Evolutionary conservation across 257 asterid genomes (phyloP), one percentile per base, ranked within the genome.

Genomic region (Jaltomata sinuosa): DNA sequence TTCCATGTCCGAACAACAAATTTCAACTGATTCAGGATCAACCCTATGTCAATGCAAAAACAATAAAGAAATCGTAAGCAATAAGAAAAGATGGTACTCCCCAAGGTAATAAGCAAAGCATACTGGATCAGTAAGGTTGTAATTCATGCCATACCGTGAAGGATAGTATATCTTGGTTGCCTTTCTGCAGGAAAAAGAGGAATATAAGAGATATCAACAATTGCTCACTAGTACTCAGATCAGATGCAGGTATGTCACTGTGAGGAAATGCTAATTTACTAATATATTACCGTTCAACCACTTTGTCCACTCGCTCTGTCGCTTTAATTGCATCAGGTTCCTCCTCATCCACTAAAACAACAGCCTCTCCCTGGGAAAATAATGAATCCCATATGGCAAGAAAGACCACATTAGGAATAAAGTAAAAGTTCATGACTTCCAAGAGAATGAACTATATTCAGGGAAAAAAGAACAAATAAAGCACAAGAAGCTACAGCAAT

Each of bases 321-420:
- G 36, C 84, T 57, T 88, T 91, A 49, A 52, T 83, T 74, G 79
- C 91, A 86, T 92, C 98, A 80, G 84, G 89, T 76, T 96, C 98
- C 87, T 91, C 98, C 91, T 92, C 98, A 83, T 95, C 98, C 52
- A 91, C 88, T 80, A 97, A 87, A 85, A 97, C 97, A 89, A 92
- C 93, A 86, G 92, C 83, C 79, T 82, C 79, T 45, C 84, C 84
- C 65, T 82, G 34, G 36, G 36, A 15, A 22, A 72, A 72, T 72
- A 27, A 42, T 42, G 57, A 22, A 45, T 25, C 21, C 3, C 38
- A 72, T 12, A 72, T 42, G 55, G 54, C 36, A 11, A 22, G 36
- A 22, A 42, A 72, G 57, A 72, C 32, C 36, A 42, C 22, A 72
- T 71, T 72, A 42, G 57, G 80, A 72, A 72, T 22, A 27, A 72